Base-by-base conservation (phyloP, 176 grass and related monocot species). In the Pharus latifolius region DNA sequence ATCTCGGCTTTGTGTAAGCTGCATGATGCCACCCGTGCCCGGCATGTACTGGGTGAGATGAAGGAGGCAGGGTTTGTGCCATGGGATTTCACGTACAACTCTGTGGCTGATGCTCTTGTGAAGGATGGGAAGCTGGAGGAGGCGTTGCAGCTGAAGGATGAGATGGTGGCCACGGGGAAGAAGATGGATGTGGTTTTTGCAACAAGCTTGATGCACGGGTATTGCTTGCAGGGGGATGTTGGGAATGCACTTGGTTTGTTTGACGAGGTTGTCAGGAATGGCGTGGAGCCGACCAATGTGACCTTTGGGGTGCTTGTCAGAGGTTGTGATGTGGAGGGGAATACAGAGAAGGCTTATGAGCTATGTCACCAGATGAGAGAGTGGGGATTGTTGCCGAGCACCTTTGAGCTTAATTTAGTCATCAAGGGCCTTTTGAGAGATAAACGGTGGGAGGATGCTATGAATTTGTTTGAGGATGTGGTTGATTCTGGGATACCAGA, bases 341-440 rank as follows among this genome's bases (percentile, higher is more conserved):
- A 89, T 67, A 26, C 69, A 49, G 55, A 84, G 38, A 84, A 84
- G 68, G 86, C 80, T 6, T 69, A 76, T 56, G 60, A 82, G 56
- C 80, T 96, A 56, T 96, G 80, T 31, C 11, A 27, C 45, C 67
- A 89, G 78, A 96, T 96, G 92, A 89, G 63, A 78, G 50, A 79
- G 3, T 68, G 29, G 22, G 77, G 85, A 35, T 65, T 96, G 40
- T 32, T 62, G 47, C 77, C 49, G 7, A 76, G 23, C 26, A 20
- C 80, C 29, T 60, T 70, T 54, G 85, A 73, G 48, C 56, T 89
- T 23, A 87, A 84, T 80, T 69, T 82, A 23, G 77, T 87, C n/a
- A 78, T 92, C 37, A 70, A 56, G 47, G 82, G 80, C 51, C 75
- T 96, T 16, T 63, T 92, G 73, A 84, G 76, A 37, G 69, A 82